A percentile compares a stretch with the other conserved stretches of the same genome.
phyloP scores from a whole-genome alignment of 495 filamentous ascomycete species.

The Letharia columbiana region DNA sequence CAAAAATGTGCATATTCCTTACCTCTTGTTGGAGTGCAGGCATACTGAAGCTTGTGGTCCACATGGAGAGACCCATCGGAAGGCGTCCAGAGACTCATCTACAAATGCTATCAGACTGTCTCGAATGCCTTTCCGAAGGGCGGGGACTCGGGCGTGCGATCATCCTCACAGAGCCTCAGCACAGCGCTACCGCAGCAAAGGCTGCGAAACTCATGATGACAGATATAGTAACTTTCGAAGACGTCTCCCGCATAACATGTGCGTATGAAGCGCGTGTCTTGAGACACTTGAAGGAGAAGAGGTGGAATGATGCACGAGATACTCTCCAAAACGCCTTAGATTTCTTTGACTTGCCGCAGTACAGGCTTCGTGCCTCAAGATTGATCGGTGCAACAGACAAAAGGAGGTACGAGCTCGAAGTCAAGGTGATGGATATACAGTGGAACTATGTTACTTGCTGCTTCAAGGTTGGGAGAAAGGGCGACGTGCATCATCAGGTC shows the following conservation, averaged over 20 bases:
- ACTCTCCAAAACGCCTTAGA: neutral
- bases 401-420: neutral
- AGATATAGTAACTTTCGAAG: neutral
- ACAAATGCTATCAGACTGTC: neutral
- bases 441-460: neutral
- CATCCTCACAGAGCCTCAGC: neutral
- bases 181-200: neutral
- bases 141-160: neutral
- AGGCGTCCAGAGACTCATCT: neutral
- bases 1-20: neutral
- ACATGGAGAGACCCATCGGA: neutral
- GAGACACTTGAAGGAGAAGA: neutral
- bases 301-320: neutral
- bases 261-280: neutral
- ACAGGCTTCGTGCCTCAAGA: neutral
- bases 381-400: too few relatives aligned
- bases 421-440: neutral
- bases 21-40: neutral
- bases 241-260: neutral
- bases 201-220: neutral
- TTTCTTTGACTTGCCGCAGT: neutral
- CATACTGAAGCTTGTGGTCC: neutral
- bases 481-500: neutral
- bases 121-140: neutral
- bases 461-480: neutral